These are phyloP conservation scores for Haemoproteus tartakovskyi DNA, from an alignment of 169 alveolate genomes.

Conservation along the genomic window DNA sequence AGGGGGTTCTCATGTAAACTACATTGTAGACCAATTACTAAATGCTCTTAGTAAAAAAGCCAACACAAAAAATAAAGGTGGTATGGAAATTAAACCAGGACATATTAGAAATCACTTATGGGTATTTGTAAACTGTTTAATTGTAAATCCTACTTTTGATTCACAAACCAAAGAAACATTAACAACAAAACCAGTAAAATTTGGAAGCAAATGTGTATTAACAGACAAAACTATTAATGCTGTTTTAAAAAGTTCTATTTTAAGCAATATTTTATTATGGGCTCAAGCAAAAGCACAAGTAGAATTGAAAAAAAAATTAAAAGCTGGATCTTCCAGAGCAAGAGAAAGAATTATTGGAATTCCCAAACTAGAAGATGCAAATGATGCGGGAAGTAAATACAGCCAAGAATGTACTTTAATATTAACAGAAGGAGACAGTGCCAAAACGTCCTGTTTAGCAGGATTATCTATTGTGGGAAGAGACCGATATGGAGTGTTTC, in stretches of 20 bases:
- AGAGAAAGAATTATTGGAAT: slow-evolving; percentile 85
- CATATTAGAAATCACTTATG: slow-evolving; percentile 93
- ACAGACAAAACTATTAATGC: slow-evolving; percentile 88
- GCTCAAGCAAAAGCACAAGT: slow-evolving; percentile 94
- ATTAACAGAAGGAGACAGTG: slow-evolving; percentile 99
- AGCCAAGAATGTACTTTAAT: slow-evolving; percentile 95
- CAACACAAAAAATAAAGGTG: slow-evolving; percentile 92
- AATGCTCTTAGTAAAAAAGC: slow-evolving; percentile 88
- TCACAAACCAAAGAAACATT: slow-evolving; percentile 98
- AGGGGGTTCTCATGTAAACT: slow-evolving; percentile 99
- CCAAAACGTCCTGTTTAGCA: slow-evolving; percentile 98
- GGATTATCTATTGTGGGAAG: slow-evolving; percentile 99
- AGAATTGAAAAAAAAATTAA: slow-evolving; percentile 86
- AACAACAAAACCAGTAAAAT: slow-evolving; percentile 89
- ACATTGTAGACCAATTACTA: slow-evolving; percentile 94
- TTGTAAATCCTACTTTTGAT: slow-evolving; percentile 99
- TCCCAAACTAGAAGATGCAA: slow-evolving; percentile 99
- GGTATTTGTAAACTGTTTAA: slow-evolving; percentile 95
- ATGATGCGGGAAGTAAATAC: slow-evolving; percentile 95
- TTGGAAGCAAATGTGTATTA: slow-evolving; percentile 89
- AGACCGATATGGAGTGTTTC: slow-evolving; percentile 98
- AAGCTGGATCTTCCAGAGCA: slow-evolving; percentile 79
- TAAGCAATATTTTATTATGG: slow-evolving; percentile 88
- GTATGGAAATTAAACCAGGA: slow-evolving; percentile 89
- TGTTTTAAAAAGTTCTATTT: slow-evolving; percentile 86